Evolutionary conservation across 73 alveolate species (phyloP), one percentile per base, ranked within the genome.

Genomic region (Blepharisma stoltei): DNA sequence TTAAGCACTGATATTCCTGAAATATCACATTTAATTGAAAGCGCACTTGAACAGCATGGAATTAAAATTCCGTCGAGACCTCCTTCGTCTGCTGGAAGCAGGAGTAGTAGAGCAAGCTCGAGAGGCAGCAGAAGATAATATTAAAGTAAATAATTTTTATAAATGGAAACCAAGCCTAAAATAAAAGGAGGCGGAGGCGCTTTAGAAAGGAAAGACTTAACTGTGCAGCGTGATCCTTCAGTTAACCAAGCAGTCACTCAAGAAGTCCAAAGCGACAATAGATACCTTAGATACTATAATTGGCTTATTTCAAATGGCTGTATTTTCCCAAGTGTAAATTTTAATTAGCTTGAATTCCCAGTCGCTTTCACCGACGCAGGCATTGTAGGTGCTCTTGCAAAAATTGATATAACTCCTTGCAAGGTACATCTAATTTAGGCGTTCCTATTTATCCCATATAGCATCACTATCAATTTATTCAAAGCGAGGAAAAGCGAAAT

Each of bases 21-120:
- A 46, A 54, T 88, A 46, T 49, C 78, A 18, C 69, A 54, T 18
- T 55, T 83, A 9, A 70, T 88, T 50, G 95, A 88, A 65, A 86
- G 78, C 1, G 89, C 87, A 47, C 68, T 88, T 20, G 81, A 77
- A 9, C 91, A 88, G 77, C 55, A 78, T 32, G 95, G 95, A 6
- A 68, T 88, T 32, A 78, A 78, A 50, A 54, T 88, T 49, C 95
- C 95, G 0, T 81, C 88, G 0, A 76, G 95, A 75, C 95, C 95
- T 43, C 78, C 81, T 38, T 78, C 87, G 0, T 81, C 89, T 41
- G 23, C 14, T 6, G 55, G n/a, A 5, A 67, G 69, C 37, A 46
- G 73, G 54, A 27, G 60, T 52, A 41, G 75, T 77, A 78, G 54
- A 20, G 54, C 75, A 49, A 37, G 81, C 75, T 7, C 8, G 1